These are phyloP conservation scores for Salix brachista DNA, from an alignment of 345 rosid genomes.

Conservation along the genomic window DNA sequence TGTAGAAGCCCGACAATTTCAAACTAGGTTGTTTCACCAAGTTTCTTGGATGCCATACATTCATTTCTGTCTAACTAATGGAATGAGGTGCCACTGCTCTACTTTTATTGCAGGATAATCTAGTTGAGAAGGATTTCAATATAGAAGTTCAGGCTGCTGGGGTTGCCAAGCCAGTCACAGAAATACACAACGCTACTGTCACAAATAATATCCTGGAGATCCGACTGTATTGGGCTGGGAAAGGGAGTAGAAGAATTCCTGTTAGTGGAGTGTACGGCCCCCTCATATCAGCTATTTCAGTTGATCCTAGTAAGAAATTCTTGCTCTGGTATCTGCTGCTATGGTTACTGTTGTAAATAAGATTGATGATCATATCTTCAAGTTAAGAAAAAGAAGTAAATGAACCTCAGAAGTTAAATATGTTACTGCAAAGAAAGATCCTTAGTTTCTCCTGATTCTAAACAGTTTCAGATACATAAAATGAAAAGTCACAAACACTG, in stretches of 20 bases:
- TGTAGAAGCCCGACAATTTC: not conserved
- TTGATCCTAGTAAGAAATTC: constrained; percentile 7
- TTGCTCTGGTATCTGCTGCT: not conserved
- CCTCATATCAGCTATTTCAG: constrained; percentile 9
- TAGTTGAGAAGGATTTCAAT: constrained; percentile 10
- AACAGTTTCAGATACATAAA: not conserved
- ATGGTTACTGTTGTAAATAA: not conserved
- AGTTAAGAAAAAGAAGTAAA: too few species aligned
- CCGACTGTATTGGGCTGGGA: constrained; percentile 11
- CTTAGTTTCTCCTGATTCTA: not conserved
- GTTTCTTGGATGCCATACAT: not conserved
- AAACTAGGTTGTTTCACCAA: not conserved
- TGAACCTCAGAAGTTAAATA: not conserved
- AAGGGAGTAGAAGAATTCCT: constrained; percentile 14
- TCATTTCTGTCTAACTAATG: not conserved
- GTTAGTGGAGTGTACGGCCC: constrained; percentile 8
- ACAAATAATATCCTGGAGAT: constrained; percentile 7
- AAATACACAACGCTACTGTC: not conserved
- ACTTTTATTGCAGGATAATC: not conserved
- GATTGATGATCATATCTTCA: not conserved
- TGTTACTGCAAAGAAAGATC: too few species aligned
- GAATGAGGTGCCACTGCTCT: not conserved
- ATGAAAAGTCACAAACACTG: not conserved
- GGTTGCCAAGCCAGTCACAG: not conserved
- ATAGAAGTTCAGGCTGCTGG: not conserved